Evolutionary conservation across 257 asterid species (phyloP).

Genomic region (Anisodus acutangulus): DNA sequence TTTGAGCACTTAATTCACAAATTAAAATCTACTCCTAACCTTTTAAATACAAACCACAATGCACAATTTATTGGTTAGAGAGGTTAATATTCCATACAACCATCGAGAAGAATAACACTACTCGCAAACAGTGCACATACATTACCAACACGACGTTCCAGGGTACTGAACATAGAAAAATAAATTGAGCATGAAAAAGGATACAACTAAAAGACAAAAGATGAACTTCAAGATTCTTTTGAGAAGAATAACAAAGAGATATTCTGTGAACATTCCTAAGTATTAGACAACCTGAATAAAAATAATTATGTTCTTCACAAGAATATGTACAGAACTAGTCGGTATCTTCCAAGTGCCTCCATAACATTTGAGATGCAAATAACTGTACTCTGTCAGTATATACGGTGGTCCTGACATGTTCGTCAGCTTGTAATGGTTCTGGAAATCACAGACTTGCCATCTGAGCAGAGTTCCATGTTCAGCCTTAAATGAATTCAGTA

Average conservation of each 20-base stretch:
- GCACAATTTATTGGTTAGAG: background rate
- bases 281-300: slow-evolving; percentile 16
- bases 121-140: background rate
- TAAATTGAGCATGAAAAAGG: background rate
- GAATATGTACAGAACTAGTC: slow-evolving; percentile 26
- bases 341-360: slow-evolving; percentile 20
- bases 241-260: background rate
- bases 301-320: background rate
- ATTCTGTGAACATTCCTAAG: background rate
- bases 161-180: background rate
- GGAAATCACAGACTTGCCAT: slow-evolving; percentile 16
- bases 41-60: background rate
- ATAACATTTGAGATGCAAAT: slow-evolving; percentile 13
- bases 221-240: background rate
- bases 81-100: background rate
- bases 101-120: background rate
- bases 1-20: too few relatives aligned
- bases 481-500: background rate
- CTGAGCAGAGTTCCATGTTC: slow-evolving; percentile 4
- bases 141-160: background rate
- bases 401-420: background rate
- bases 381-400: background rate
- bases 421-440: background rate
- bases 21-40: background rate
- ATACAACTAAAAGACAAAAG: background rate